phyloP scores from a whole-genome alignment of 805 yeast species.

The Candida nonsorbophila region DNA sequence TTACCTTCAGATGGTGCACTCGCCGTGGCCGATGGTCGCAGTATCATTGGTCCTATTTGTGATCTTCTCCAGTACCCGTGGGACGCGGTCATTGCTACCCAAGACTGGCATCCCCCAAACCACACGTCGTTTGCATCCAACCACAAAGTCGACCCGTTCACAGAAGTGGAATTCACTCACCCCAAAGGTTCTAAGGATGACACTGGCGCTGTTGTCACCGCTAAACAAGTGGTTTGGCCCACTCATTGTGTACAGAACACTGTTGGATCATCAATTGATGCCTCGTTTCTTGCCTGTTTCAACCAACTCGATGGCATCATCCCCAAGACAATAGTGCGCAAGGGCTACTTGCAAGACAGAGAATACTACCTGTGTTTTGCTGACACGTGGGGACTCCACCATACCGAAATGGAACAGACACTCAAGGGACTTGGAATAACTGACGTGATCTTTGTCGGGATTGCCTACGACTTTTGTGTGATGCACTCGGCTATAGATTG shows the following conservation, averaged over 20 bases:
- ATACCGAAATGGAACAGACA: constrained; percentile 56
- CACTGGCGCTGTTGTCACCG: constrained; percentile 17
- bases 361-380: constrained; percentile 87
- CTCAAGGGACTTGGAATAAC: constrained; percentile 45
- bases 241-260: constrained; percentile 81
- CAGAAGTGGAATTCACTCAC: constrained; percentile 41
- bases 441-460: constrained; percentile 69
- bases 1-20: constrained; percentile 73
- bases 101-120: constrained; percentile 83
- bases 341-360: constrained; percentile 67
- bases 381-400: constrained; percentile 70
- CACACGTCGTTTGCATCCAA: constrained; percentile 81
- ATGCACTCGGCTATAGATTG: constrained; percentile 71
- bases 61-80: constrained; percentile 48
- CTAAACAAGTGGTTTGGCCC: constrained; percentile 71
- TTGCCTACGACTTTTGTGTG: constrained; percentile 88
- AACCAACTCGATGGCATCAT: constrained; percentile 25
- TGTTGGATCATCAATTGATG: constrained; percentile 59
- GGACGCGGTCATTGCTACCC: constrained; percentile 64
- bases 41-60: constrained; percentile 48
- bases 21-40: constrained; percentile 64
- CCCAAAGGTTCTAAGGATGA: constrained; percentile 37
- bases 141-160: constrained; percentile 50
- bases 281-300: constrained; percentile 37
- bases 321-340: constrained; percentile 45